These are phyloP conservation scores for Cadophora luteo-olivacea DNA, from an alignment of 2,329 filamentous ascomycete species.

Conservation along the genomic window DNA sequence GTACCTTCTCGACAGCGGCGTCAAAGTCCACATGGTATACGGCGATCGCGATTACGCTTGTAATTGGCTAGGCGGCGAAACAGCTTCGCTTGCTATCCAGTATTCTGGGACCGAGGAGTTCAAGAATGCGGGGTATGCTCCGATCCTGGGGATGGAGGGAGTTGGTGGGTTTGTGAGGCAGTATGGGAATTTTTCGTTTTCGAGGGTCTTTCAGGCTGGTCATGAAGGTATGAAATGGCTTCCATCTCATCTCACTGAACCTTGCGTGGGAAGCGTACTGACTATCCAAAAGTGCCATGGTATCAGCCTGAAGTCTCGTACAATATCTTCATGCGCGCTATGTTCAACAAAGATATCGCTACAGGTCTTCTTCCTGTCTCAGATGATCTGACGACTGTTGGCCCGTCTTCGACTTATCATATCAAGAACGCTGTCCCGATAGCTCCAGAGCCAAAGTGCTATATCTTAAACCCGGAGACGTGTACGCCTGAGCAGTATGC, in stretches of 20 bases:
- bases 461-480: conserved; percentile 45
- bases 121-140: conserved; percentile 69
- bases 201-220: conserved; percentile 67
- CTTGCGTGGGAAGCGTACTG: no score
- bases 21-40: conserved; percentile 74
- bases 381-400: conserved; percentile 47
- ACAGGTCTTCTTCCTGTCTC: conserved; percentile 51
- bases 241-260: no score
- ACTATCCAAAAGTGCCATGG: conserved; percentile 46
- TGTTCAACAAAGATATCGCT: conserved; percentile 57
- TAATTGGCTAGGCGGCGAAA: conserved; percentile 63
- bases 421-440: conserved; percentile 51
- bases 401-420: conserved; percentile 37
- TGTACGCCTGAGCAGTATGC: conserved; percentile 54
- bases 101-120: conserved; percentile 57
- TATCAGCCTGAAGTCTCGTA: conserved; percentile 59
- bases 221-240: conserved; percentile 52
- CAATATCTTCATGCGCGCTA: conserved; percentile 56
- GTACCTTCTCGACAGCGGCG: conserved; percentile 61
- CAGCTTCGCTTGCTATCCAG: conserved; percentile 57
- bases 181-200: conserved; percentile 73
- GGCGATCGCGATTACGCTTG: conserved; percentile 66
- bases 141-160: conserved; percentile 70
- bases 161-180: conserved; percentile 75
- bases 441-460: conserved; percentile 51